Conservation (phyloP, 139 green algal genomes). For the Micractinium sp. region DNA sequence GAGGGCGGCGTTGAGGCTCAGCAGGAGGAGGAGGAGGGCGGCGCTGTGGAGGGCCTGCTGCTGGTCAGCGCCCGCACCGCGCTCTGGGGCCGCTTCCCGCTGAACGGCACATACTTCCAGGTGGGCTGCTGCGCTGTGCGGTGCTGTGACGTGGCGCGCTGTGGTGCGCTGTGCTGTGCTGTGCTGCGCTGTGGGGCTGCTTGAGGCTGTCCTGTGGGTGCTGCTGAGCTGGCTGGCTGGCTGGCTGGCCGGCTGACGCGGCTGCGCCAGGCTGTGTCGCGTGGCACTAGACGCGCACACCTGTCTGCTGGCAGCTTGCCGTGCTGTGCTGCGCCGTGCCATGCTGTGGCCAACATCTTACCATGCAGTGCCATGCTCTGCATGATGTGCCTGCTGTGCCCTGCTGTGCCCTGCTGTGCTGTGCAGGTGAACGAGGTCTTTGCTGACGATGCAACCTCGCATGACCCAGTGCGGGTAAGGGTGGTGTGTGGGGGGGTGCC, state of each 20-base stretch:
- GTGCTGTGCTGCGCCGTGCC: background rate
- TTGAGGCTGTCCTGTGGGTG: background rate
- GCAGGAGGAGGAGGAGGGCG: background rate
- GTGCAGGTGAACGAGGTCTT: constrained; percentile 74
- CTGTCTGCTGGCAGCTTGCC: background rate
- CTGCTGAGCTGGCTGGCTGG: background rate
- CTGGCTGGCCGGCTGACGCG: background rate
- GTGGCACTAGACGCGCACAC: background rate
- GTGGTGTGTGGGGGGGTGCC: too few species aligned
- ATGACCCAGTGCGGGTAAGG: constrained; percentile 20
- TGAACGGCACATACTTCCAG: constrained; percentile 91
- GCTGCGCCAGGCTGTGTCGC: background rate
- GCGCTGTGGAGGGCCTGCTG: constrained; percentile 50
- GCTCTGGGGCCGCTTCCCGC: constrained; percentile 70
- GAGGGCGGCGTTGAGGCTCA: background rate
- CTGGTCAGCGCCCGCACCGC: constrained; percentile 56
- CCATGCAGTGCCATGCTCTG: background rate
- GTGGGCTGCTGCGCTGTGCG: background rate
- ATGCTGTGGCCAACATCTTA: too few species aligned
- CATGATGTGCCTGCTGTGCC: background rate
- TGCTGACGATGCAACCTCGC: constrained; percentile 50
- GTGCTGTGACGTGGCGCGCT: background rate
- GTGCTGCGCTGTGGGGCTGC: background rate
- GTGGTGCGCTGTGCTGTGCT: background rate
- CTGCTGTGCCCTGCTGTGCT: background rate